Evolutionary conservation across 2,329 filamentous ascomycete species (phyloP).

Genomic region (Fusarium sp.): DNA sequence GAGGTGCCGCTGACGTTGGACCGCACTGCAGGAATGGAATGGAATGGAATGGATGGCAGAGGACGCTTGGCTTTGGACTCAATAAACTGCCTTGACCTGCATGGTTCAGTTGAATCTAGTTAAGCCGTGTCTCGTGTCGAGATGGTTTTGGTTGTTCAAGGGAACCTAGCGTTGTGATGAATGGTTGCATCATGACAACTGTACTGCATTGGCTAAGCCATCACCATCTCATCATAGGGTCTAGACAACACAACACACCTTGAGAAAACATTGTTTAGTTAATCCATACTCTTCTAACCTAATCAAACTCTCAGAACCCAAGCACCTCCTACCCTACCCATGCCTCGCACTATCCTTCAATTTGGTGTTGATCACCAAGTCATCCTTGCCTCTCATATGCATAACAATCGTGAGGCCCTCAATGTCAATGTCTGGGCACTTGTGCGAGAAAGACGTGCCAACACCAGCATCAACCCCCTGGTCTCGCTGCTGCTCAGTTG

Average conservation of each 20-base stretch:
- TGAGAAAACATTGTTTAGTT: background rate
- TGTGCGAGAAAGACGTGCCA: slow-evolving; percentile 32
- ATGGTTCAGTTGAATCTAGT: background rate
- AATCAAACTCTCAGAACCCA: background rate
- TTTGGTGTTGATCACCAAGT: slow-evolving; percentile 64
- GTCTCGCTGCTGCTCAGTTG: slow-evolving; percentile 19
- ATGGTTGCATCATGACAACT: background rate
- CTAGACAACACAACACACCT: background rate
- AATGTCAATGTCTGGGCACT: slow-evolving; percentile 55
- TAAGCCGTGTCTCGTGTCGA: background rate
- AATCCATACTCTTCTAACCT: slow-evolving; percentile 7
- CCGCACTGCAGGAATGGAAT: slow-evolving; percentile 1
- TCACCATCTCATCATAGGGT: background rate
- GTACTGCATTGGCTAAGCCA: background rate
- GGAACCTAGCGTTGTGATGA: background rate
- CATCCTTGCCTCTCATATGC: slow-evolving; percentile 61
- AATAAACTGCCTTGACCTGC: background rate
- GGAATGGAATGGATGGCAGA: background rate
- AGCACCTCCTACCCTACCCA: slow-evolving; percentile 4
- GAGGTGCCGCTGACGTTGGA: slow-evolving; percentile 31
- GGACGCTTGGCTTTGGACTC: slow-evolving; percentile 1
- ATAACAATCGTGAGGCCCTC: slow-evolving; percentile 64
- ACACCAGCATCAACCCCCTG: slow-evolving; percentile 33
- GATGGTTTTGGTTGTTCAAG: background rate
- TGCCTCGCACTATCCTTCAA: slow-evolving; percentile 43